These are phyloP conservation scores for Clonostachys chloroleuca DNA, from an alignment of 2,329 filamentous ascomycete genomes.

Conservation along the genomic window DNA sequence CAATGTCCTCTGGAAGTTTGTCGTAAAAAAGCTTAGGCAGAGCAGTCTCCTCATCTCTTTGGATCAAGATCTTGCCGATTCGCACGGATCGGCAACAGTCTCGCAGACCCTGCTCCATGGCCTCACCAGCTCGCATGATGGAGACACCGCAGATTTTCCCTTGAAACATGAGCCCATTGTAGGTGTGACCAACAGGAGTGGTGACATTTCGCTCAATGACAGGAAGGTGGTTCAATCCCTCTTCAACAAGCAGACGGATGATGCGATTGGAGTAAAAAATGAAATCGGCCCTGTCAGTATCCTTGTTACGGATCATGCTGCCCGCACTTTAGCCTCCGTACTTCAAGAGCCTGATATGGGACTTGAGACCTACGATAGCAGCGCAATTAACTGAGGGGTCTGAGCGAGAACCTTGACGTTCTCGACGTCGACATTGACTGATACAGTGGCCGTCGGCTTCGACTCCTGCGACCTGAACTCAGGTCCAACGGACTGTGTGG, in stretches of 20 bases:
- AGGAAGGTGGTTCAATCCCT: conserved; percentile 93
- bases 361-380: conserved; percentile 78
- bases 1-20: conserved; percentile 92
- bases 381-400: conserved; percentile 93
- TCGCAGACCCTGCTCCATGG: conserved; percentile 94
- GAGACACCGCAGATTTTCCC: conserved; percentile 98
- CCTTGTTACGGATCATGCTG: conserved; percentile 92
- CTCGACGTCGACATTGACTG: conserved; percentile 72
- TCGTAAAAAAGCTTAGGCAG: conserved; percentile 95
- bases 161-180: conserved; percentile 90
- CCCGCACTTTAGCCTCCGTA: not conserved
- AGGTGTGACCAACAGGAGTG: conserved; percentile 83
- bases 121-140: conserved; percentile 96
- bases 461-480: conserved; percentile 71
- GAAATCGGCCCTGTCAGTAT: conserved; percentile 89
- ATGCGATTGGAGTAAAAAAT: conserved; percentile 99
- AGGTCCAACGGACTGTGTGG: conserved; percentile 60
- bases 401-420: conserved; percentile 90
- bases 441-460: conserved; percentile 86
- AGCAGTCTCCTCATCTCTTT: conserved; percentile 91
- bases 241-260: conserved; percentile 92
- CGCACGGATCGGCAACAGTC: conserved; percentile 97
- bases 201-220: conserved; percentile 85
- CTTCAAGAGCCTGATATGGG: conserved; percentile 6
- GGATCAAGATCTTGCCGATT: conserved; percentile 97